Evolutionary conservation across 345 rosid genomes (phyloP).

Genomic region (Lenwebbia sp.): DNA sequence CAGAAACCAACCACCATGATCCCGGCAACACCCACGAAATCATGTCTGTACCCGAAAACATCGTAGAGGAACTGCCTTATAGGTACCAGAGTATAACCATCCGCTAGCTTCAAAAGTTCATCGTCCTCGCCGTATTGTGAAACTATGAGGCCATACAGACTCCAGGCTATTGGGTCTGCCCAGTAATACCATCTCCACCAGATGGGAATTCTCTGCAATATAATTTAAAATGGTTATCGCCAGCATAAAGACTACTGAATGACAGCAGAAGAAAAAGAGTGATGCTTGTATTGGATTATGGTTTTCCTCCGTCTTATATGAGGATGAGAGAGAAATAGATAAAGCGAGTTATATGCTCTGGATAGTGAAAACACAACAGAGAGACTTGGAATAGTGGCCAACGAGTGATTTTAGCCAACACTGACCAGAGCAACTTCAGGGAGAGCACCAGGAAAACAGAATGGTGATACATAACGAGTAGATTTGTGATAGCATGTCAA

Average conservation of each 20-base stretch:
- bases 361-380: not conserved
- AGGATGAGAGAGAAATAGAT: not conserved
- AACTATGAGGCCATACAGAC: slow-evolving; percentile 67
- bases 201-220: slow-evolving; percentile 73
- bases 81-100: slow-evolving; percentile 38
- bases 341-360: not conserved
- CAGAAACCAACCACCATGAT: slow-evolving; percentile 64
- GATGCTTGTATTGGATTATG: not conserved
- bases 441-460: not conserved
- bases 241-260: not conserved
- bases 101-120: slow-evolving; percentile 39
- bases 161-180: slow-evolving; percentile 98
- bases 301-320: not conserved
- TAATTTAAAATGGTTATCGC: not conserved
- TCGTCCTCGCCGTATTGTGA: slow-evolving; percentile 75
- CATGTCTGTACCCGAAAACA: slow-evolving; percentile 68
- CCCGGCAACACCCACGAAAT: slow-evolving; percentile 64
- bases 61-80: slow-evolving; percentile 35
- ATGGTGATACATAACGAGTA: not conserved
- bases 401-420: not conserved
- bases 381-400: not conserved
- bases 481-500: not conserved
- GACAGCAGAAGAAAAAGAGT: not conserved
- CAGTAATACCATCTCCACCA: slow-evolving; percentile 99
- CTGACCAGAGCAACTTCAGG: not conserved